These are phyloP conservation scores for Sisymbrium irio DNA, from an alignment of 345 rosid species.

Conservation along the genomic window DNA sequence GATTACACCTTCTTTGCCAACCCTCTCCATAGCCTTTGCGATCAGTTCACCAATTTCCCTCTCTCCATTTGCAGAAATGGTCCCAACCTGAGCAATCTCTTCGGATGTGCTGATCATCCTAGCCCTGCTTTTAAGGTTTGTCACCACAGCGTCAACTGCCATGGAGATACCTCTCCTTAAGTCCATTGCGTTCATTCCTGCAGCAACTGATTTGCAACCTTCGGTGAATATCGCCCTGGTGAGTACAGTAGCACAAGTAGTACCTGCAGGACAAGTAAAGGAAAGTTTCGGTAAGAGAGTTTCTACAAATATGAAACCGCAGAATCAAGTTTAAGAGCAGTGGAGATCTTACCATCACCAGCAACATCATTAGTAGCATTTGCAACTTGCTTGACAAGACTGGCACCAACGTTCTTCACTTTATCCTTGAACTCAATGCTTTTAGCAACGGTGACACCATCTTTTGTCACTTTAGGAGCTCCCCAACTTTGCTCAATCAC, in stretches of 20 bases:
- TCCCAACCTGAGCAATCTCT: conserved; percentile 98
- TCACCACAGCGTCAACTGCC: conserved; percentile 93
- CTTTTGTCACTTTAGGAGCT: conserved; percentile 96
- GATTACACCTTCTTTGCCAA: conserved; percentile 97
- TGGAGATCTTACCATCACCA: conserved; percentile 68
- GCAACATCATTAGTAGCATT: conserved; percentile 97
- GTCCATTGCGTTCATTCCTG: conserved; percentile 99
- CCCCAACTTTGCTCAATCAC: conserved; percentile 95
- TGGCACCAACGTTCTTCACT: conserved; percentile 91
- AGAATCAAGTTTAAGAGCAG: not conserved
- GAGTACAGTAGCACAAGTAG: conserved; percentile 87
- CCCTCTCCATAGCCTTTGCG: conserved; percentile 98
- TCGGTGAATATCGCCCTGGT: conserved; percentile 81
- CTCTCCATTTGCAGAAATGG: conserved; percentile 96
- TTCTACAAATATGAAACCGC: not conserved
- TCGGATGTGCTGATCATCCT: conserved; percentile 95
- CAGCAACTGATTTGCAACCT: conserved; percentile 99
- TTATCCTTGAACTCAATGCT: conserved; percentile 90
- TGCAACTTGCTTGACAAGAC: conserved; percentile 99
- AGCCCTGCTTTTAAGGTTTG: conserved; percentile 81
- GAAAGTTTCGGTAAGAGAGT: not conserved
- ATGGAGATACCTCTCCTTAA: conserved; percentile 73
- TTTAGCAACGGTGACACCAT: conserved; percentile 98
- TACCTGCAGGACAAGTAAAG: not conserved
- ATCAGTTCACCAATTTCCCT: conserved; percentile 95